Evolutionary conservation across 2,329 filamentous ascomycete species (phyloP).

Genomic region (Fonsecaea monophora): DNA sequence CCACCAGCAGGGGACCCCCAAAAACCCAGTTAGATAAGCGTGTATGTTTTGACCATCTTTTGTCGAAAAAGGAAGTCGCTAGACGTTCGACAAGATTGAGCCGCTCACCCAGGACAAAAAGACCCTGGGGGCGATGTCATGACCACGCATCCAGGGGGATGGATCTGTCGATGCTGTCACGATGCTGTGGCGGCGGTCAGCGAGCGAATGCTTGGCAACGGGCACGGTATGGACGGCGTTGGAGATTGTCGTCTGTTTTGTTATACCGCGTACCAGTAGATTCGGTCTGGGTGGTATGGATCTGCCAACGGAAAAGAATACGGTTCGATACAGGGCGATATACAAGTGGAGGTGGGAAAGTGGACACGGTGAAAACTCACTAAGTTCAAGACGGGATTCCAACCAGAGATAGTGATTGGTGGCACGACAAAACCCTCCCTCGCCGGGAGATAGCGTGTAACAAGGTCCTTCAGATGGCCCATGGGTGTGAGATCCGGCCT

Average conservation of each 20-base stretch:
- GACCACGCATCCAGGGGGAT: not conserved
- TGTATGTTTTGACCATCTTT: not conserved
- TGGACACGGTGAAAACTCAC: not conserved
- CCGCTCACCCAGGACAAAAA: not conserved
- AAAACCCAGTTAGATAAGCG: slow-evolving; percentile 1
- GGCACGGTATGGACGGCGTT: not conserved
- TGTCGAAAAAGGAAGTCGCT: not conserved
- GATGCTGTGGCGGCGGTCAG: not conserved
- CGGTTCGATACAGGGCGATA: not conserved
- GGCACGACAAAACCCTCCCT: not conserved
- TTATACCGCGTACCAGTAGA: not conserved
- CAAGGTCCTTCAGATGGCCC: not conserved
- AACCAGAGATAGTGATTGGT: not conserved
- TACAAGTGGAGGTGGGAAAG: not conserved
- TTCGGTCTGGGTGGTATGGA: not conserved
- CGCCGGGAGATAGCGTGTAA: not conserved
- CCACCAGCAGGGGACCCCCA: not conserved
- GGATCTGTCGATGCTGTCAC: not conserved
- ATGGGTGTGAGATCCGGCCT: not conserved
- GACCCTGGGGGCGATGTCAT: not conserved
- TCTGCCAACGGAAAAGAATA: not conserved
- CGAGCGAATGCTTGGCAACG: not conserved
- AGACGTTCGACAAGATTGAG: not conserved
- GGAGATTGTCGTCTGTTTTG: not conserved
- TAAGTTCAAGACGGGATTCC: not conserved